Base-by-base conservation (phyloP, 2,329 filamentous ascomycete species). In the Epichloe scottii region DNA sequence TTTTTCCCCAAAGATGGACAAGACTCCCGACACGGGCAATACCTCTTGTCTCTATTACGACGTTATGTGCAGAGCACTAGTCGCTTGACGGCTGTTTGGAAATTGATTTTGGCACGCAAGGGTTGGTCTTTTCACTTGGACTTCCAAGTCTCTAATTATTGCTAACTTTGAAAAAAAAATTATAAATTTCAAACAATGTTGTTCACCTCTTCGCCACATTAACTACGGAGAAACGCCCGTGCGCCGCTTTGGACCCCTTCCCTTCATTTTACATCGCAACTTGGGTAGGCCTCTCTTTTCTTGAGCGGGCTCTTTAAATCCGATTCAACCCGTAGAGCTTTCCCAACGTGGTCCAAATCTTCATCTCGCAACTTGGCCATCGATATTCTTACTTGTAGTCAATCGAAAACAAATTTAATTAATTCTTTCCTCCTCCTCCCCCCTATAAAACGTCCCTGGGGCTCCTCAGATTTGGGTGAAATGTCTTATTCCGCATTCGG, bases 401-500 rank as follows among this genome's bases (percentile, higher is more conserved):
- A 15, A 17, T 21, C 40, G 11, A 30, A 30, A 30, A 30, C 8
- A 30, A 30, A 30, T 30, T 10, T 30, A 8, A 30, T 30, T 26
- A 23, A 42, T 46, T 41, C 4, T 43, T 17, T 37, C 53, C 33
- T 56, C 19, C 12, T 40, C 26, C 50, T 30, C 55, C 10, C 6
- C 14, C 21, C 23, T 50, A 58, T 35, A 66, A 53, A 60, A 68
- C 65, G 44, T 71, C 67, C 1, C 66, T 66, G 14, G 67, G 62
- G 8, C 65, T 64, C 23, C 64, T 48, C 50, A 65, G 54, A 33
- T 64, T 66, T 1, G 63, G 59, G 21, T 65, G 58, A 48, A 63
- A 64, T 33, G 65, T 52, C 26, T 63, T 66, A 39, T 59, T 62
- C 10, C 61, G 60, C 49, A 76, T 62, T 48, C 71, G 71, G 3